Evolutionary conservation across 164 flowering plant species (phyloP).

Genomic region (Warburgia ugandensis): DNA sequence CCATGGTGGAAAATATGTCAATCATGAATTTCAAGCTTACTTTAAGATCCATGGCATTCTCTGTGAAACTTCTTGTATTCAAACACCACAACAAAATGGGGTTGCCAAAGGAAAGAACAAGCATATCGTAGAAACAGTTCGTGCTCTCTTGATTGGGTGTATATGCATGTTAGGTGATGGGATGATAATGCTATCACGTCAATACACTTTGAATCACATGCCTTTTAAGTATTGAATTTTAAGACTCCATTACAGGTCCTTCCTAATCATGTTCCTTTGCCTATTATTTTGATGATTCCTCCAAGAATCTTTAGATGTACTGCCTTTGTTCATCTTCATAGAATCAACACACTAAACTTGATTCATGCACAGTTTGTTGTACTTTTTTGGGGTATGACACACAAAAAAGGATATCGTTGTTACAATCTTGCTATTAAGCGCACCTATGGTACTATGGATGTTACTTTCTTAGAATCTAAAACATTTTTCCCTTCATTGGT

Average conservation of each 20-base stretch:
- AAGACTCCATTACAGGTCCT: no score
- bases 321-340: no score
- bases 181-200: not conserved
- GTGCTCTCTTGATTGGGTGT: not conserved
- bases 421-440: not conserved
- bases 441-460: not conserved
- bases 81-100: conserved; percentile 3
- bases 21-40: conserved; percentile 1
- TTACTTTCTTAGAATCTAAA: no score
- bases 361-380: not conserved
- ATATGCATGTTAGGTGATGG: not conserved
- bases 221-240: no score
- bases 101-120: conserved; percentile 2
- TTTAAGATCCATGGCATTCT: not conserved
- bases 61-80: conserved; percentile 1
- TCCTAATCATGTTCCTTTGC: no score
- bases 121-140: conserved; percentile 1
- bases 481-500: no score
- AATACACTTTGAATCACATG: no score
- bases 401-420: not conserved
- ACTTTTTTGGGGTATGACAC: not conserved
- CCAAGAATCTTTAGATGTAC: no score
- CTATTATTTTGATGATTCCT: no score
- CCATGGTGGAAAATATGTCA: no score
- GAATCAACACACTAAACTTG: conserved; percentile 1